Base-by-base conservation (phyloP, 305 asterid genomes). In the Solanum aculeatissimum region DNA sequence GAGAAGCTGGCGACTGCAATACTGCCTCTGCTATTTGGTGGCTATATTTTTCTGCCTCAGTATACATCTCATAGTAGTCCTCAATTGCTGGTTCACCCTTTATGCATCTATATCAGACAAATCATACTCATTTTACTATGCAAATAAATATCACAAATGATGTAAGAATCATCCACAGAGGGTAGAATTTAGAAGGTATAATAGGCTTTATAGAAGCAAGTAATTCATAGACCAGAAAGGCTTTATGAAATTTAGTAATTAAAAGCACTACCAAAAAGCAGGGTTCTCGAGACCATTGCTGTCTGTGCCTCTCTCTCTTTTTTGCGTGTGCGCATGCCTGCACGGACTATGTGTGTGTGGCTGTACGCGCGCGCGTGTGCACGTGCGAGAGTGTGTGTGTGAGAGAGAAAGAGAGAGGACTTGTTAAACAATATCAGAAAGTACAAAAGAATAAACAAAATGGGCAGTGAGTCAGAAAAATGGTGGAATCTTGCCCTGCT, bases 41-140 rank as follows among this genome's bases (percentile, higher is more conserved):
- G 84, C 90, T 69, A 85, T 88, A 90, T 65, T 18, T 88, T 86
- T 95, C 98, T 89, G 97, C 95, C 91, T 97, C 96, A 15, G 87
- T 84, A 86, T 91, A 88, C 92, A 93, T 87, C 88, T 93, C 98
- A 83, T 84, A 97, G 87, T 97, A 97, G 75, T 97, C 99, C 92
- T 95, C 99, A 83, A 97, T 94, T 49, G 93, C 98, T 19, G 99
- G 98, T 86, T 97, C 98, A 85, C 99, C 98, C 89, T 94, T 97
- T 82, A 97, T 97, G 90, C 99, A 97, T 87, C 99, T 97, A 88
- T 88, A 91, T 55, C 71, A 82, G 62, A 62, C 27, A 82, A 65
- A 82, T 6, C 12, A 3, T 15, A 47, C 71, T 53, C 54, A 54
- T 35, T 70, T 38, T 54, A 79, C 35, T 54, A 54, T 55, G 47